These are phyloP conservation scores for Xylariaceae sp. DNA, from an alignment of 2,329 filamentous ascomycete genomes.

Conservation along the genomic window DNA sequence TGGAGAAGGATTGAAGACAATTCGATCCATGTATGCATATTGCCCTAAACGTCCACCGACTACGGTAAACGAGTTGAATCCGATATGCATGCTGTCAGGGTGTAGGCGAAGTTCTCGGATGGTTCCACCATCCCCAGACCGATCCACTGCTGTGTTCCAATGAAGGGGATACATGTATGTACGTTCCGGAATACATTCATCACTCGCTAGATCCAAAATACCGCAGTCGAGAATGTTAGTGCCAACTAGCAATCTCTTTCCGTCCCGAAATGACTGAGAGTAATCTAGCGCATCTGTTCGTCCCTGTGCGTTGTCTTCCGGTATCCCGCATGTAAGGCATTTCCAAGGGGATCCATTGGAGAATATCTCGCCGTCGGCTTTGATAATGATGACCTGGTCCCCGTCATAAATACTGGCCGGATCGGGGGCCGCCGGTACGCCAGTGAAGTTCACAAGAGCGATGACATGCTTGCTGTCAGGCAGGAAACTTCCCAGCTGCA, in stretches of 20 bases:
- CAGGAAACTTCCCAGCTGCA: constrained; percentile 41
- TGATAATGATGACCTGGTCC: constrained; percentile 50
- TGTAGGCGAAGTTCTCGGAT: constrained; percentile 53
- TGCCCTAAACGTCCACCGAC: constrained; percentile 34
- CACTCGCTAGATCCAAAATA: constrained; percentile 40
- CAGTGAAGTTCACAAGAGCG: constrained; percentile 47
- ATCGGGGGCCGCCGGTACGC: constrained; percentile 48
- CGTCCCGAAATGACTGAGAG: constrained; percentile 50
- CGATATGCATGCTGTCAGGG: constrained; percentile 51
- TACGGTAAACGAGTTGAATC: constrained; percentile 47
- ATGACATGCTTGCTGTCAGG: constrained; percentile 52
- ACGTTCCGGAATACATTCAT: constrained; percentile 45
- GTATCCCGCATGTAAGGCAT: constrained; percentile 53
- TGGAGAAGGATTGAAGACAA: constrained; percentile 48
- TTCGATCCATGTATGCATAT: constrained; percentile 44
- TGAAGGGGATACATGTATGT: constrained; percentile 49
- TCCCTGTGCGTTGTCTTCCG: constrained; percentile 37
- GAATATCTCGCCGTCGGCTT: constrained; percentile 48
- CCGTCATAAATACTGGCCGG: constrained; percentile 50
- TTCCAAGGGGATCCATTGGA: constrained; percentile 54
- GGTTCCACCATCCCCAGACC: constrained; percentile 39
- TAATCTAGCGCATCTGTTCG: constrained; percentile 42
- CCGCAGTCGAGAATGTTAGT: constrained; percentile 48
- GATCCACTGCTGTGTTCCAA: constrained; percentile 43
- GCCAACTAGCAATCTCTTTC: constrained; percentile 44